phyloP scores from a whole-genome alignment of 257 asterid genomes.

The Eucommia ulmoides region DNA sequence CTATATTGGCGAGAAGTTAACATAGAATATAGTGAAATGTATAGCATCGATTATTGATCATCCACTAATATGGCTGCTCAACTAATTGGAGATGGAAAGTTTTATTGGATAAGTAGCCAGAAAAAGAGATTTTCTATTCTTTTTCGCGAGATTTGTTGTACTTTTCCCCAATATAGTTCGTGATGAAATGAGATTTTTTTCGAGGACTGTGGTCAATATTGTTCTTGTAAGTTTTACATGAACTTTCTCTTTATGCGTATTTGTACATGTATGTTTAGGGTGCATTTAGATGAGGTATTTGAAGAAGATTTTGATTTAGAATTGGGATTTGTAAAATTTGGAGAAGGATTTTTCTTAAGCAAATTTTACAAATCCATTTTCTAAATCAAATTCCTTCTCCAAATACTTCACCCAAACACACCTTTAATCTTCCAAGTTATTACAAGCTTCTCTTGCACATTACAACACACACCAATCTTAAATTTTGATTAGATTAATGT shows the following conservation, averaged over 20 bases:
- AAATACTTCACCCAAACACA: neutral
- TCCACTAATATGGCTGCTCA: conserved; percentile 6
- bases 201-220: conserved; percentile 6
- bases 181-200: conserved; percentile 8
- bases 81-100: neutral
- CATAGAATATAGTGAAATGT: conserved; percentile 5
- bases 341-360: too few species aligned
- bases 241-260: neutral
- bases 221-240: conserved; percentile 9
- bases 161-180: conserved; percentile 8
- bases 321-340: too few species aligned
- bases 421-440: neutral
- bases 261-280: neutral
- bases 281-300: too few species aligned
- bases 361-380: too few species aligned
- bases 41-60: neutral
- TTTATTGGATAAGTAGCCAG: conserved; percentile 5
- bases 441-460: neutral
- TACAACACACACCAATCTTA: neutral
- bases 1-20: conserved; percentile 22
- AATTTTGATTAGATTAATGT: neutral
- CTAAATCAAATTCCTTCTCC: too few species aligned
- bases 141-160: conserved; percentile 5
- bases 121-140: conserved; percentile 4
- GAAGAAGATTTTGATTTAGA: too few species aligned